Conservation (phyloP, 257 asterid species). For the Leptodermis oblonga region DNA sequence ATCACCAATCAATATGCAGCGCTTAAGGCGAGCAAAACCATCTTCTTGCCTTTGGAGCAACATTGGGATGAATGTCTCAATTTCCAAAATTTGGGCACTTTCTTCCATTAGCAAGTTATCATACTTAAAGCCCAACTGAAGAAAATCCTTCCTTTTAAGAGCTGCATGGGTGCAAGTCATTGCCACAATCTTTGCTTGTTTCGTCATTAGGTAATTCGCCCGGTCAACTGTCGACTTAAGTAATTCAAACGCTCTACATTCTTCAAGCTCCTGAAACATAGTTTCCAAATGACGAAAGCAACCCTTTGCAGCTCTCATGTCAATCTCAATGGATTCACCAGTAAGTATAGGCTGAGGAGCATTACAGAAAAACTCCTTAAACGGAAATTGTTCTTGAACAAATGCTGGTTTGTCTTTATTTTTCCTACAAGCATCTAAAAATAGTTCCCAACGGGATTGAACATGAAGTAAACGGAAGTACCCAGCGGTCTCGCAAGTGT, state of each 20-base stretch:
- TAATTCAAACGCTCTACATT: conserved; percentile 96
- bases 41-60: conserved; percentile 99
- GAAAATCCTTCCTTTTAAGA: conserved; percentile 92
- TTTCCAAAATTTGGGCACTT: conserved; percentile 98
- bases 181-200: conserved; percentile 97
- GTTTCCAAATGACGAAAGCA: conserved; percentile 91
- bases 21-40: conserved; percentile 96
- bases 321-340: conserved; percentile 71
- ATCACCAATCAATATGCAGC: conserved; percentile 97
- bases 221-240: conserved; percentile 95
- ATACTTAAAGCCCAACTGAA: conserved; percentile 84
- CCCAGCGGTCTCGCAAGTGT: conserved; percentile 98
- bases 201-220: conserved; percentile 89
- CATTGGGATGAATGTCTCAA: conserved; percentile 97
- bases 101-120: conserved; percentile 98
- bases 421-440: conserved; percentile 70
- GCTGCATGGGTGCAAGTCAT: conserved; percentile 99
- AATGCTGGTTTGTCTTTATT: conserved; percentile 64
- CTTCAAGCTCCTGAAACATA: conserved; percentile 97
- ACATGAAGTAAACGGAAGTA: conserved; percentile 98
- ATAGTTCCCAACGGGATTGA: conserved; percentile 94
- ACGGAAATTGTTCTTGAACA: conserved; percentile 80
- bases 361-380: conserved; percentile 81
- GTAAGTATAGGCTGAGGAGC: conserved; percentile 70
- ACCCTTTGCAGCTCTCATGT: conserved; percentile 92